Base-by-base conservation (phyloP, 305 asterid species). In the Nicotiana rustica region DNA sequence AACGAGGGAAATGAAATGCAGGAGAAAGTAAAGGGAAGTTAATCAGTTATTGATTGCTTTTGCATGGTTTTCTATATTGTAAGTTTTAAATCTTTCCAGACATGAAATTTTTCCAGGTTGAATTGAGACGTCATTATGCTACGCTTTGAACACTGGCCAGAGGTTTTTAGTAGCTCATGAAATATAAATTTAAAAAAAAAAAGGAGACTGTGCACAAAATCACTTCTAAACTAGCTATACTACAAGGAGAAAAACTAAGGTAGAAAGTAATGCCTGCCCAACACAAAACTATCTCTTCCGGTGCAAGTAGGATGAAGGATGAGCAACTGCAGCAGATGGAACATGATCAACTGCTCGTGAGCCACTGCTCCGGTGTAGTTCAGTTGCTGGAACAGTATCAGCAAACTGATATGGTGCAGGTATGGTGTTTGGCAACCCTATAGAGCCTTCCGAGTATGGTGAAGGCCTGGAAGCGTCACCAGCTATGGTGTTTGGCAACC, bases 371-470 rank as follows among this genome's bases (percentile, higher is more conserved):
- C 76, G 83, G 81, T 91, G 84, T 18, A 89, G 60, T 61, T 89
- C 94, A 12, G 80, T 88, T 35, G 91, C 92, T 6, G 82, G 73
- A 67, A 15, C 86, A 18, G 90, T 36, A 88, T 92, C 98, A 21
- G 92, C 97, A 92, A 91, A 94, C 82, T 91, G 96, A 87, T 94
- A 93, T 17, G 91, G 89, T 87, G 91, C 90, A 83, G 94, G 68
- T 15, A 86, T 85, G 79, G 62, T 73, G 79, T 49, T 47, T 49
- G 62, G 21, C 62, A 73, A 73, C 64, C 62, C 64, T 17, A 5
- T 49, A 25, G 69, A 65, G 38, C 38, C 69, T 61, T 19, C 67
- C 7, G 14, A 65, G 44, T 94, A 88, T 6, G 87, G 67, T 17
- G 91, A 67, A 61, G 82, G 84, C 69, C 8, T 65, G 6, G 29